Evolutionary conservation across 164 flowering plant genomes (phyloP).

Genomic region (Berberis vulgaris): DNA sequence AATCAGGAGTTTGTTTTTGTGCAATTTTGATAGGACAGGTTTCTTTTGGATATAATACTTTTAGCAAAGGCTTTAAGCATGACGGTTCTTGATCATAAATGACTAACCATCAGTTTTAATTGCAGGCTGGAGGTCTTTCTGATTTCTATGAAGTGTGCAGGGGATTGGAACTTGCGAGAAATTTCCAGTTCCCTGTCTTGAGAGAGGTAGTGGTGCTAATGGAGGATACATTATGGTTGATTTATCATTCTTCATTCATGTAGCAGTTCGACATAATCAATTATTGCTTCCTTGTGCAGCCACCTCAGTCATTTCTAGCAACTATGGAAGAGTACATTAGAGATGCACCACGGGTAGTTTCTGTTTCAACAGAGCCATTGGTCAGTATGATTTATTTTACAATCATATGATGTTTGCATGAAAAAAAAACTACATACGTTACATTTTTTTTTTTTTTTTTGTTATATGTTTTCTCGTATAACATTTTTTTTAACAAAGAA

Average conservation of each 20-base stretch:
- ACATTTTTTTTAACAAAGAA: neutral
- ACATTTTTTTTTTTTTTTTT: no score
- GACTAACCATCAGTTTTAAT: neutral
- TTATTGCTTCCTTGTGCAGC: constrained; percentile 38
- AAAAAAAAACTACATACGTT: neutral
- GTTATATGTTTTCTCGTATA: no score
- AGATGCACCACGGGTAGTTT: constrained; percentile 91
- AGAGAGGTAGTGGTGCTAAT: constrained; percentile 56
- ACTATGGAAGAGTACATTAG: constrained; percentile 99
- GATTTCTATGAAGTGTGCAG: constrained; percentile 90
- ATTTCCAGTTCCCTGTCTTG: constrained; percentile 92
- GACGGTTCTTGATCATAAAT: no score
- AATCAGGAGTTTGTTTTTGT: constrained; percentile 1
- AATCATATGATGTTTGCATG: neutral
- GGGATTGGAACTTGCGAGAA: constrained; percentile 96
- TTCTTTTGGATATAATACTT: neutral
- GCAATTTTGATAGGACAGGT: neutral
- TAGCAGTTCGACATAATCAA: neutral
- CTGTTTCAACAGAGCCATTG: constrained; percentile 63
- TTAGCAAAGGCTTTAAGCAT: no score
- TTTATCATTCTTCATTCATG: neutral
- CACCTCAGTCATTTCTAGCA: constrained; percentile 89
- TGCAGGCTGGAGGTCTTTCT: constrained; percentile 85
- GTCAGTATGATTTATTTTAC: constrained; percentile 38
- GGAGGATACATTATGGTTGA: neutral